Evolutionary conservation across 1,284 basidiomycete genomes (phyloP), one percentile per base, ranked within the genome.

Genomic region (Rhodotorula sp.): DNA sequence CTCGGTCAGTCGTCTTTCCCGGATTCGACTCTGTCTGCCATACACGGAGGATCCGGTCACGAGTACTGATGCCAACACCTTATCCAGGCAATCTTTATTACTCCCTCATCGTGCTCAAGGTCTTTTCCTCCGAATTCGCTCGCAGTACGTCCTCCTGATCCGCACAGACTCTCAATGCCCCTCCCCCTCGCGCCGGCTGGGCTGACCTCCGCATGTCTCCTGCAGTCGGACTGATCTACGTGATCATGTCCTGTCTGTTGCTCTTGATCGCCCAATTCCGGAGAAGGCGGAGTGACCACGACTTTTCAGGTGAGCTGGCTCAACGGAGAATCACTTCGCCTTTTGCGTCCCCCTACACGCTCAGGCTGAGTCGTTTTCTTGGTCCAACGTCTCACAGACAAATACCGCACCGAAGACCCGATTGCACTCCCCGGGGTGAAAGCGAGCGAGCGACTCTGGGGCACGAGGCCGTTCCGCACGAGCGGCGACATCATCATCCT

Each of bases 111-210:
- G 69, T 74, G 3, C 62, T 74, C 57, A 74, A 74, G 62, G 49
- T 74, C 49, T 74, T 74, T 26, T 57, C 65, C 1, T 56, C 64
- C 23, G 69, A 71, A 15, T 74, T 74, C 23, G 73, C 73, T 0
- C 54, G 61, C 26, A 71, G 72, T 71, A 43, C 34, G 69, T 48
- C 5, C 8, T 7, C 18, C 8, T 29, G 7, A 29, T 43, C n/a
- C 46, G 15, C 16, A 2, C 20, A 12, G 14, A 3, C 12, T 10
- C 47, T n/a, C 49, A 26, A 14, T 43, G 21, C 23, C 29, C 46
- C 18, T 34, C 29, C 54, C 2, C 7, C 12, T 46, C 57, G 8
- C 2, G 20, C 31, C 10, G 46, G n/a, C 20, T 16, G 0, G 3
- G 20, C 57, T 60, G n/a, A 26, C 34, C 20, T 5, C 12, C 16